phyloP scores from a whole-genome alignment of 1,284 basidiomycete species.

The Pascua sp. region DNA sequence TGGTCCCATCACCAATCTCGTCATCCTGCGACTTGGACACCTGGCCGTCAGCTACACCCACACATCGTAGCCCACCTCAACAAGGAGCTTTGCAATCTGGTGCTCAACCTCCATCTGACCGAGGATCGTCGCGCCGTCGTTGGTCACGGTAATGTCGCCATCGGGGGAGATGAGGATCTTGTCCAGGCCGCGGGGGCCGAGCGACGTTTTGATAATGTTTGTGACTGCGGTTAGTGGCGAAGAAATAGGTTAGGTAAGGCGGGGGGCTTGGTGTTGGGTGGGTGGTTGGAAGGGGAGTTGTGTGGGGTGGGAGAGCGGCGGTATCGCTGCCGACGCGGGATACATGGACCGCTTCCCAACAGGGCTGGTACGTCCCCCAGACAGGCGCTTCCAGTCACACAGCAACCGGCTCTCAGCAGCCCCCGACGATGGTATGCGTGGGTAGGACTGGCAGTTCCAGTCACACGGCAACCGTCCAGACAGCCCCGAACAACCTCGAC shows the following conservation, averaged over 20 bases:
- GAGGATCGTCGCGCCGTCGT: constrained; percentile 95
- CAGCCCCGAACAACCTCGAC: no score
- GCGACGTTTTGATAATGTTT: constrained; percentile 90
- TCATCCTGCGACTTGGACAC: constrained; percentile 94
- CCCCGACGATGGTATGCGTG: no score
- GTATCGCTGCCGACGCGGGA: background rate
- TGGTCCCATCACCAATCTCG: constrained; percentile 98
- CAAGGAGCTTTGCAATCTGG: constrained; percentile 95
- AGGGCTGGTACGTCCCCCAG: no score
- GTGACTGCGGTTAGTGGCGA: constrained; percentile 59
- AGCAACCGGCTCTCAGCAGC: no score
- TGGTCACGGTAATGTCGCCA: constrained; percentile 98
- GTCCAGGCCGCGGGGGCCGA: constrained; percentile 94
- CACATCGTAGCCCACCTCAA: constrained; percentile 60
- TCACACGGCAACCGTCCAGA: no score
- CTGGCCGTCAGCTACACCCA: constrained; percentile 16
- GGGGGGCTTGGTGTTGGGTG: background rate
- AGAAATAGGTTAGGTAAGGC: no score
- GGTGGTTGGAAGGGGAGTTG: background rate
- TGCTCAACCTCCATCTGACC: constrained; percentile 98
- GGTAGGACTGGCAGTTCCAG: no score
- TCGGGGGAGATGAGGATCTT: constrained; percentile 98
- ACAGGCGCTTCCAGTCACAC: no score
- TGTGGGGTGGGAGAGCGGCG: background rate
- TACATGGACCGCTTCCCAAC: no score